Conservation (phyloP, 2,329 filamentous ascomycete genomes). For the Pseudocercospora crystallina region DNA sequence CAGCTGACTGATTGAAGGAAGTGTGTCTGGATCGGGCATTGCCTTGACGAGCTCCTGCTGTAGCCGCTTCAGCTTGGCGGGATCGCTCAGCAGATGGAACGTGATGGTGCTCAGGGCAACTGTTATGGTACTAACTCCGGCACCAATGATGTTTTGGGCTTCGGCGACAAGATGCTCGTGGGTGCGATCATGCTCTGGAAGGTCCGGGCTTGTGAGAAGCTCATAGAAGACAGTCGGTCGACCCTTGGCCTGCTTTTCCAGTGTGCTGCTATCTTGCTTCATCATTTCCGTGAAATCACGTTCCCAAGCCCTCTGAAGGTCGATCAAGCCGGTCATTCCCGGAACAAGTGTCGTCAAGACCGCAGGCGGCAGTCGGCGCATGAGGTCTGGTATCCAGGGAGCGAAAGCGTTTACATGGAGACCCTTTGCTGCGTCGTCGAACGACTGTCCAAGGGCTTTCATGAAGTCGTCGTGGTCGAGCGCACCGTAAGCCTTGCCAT, state of each 20-base stretch:
- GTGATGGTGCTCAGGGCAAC: slow-evolving; percentile 43
- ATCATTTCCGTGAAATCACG: too few relatives aligned
- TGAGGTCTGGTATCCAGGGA: too few relatives aligned
- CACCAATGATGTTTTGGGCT: slow-evolving; percentile 47
- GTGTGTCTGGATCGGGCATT: slow-evolving; percentile 2
- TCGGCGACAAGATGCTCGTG: slow-evolving; percentile 29
- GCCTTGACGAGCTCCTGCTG: slow-evolving; percentile 37
- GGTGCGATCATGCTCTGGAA: slow-evolving; percentile 4
- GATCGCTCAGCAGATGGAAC: slow-evolving; percentile 42
- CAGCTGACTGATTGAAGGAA: slow-evolving; percentile 4
- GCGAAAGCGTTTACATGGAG: too few relatives aligned
- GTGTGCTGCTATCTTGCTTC: too few relatives aligned
- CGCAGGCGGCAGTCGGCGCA: too few relatives aligned
- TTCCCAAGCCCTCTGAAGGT: too few relatives aligned
- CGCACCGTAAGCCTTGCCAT: slow-evolving; percentile 9
- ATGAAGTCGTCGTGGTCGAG: neutral
- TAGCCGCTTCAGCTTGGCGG: slow-evolving; percentile 35
- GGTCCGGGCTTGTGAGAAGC: neutral
- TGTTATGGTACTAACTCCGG: slow-evolving; percentile 47
- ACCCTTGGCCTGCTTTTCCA: too few relatives aligned
- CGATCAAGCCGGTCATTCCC: too few relatives aligned
- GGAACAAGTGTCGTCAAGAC: too few relatives aligned
- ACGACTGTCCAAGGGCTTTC: too few relatives aligned
- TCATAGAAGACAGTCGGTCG: slow-evolving; percentile 14
- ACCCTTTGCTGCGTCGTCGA: too few relatives aligned